Percentiles rank a stretch among this genome's conserved stretches.
Evolutionary conservation across 23 red algal species (phyloP).

Genomic region (Gracilaria domingensis): DNA sequence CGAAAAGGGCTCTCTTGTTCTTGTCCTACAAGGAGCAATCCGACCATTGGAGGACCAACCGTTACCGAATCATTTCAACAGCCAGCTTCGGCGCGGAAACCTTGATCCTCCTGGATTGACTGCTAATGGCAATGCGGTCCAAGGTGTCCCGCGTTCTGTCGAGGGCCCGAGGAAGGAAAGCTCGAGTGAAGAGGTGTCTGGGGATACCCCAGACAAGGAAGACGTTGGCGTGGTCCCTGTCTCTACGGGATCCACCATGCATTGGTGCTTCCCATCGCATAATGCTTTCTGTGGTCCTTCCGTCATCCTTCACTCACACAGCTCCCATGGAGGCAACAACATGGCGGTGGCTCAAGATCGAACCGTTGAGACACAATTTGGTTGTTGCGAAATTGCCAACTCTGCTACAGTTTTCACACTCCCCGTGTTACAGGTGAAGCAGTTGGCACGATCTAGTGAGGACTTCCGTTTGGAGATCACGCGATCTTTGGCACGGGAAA

Average conservation of each 20-base stretch:
- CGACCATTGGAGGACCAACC: conserved; percentile 49
- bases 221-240: neutral
- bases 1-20: conserved; percentile 52
- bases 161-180: conserved; percentile 22
- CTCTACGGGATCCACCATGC: conserved; percentile 44
- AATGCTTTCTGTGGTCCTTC: conserved; percentile 66
- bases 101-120: neutral
- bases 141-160: neutral
- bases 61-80: conserved; percentile 26
- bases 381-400: conserved; percentile 48
- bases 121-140: neutral
- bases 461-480: conserved; percentile 71
- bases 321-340: neutral
- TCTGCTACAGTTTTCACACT: conserved; percentile 69
- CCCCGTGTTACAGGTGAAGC: conserved; percentile 46
- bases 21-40: conserved; percentile 56
- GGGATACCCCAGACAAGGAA: conserved; percentile 24
- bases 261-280: conserved; percentile 74
- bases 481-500: conserved; percentile 57
- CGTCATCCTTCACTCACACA: conserved; percentile 49
- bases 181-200: conserved; percentile 41
- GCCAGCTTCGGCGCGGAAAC: neutral
- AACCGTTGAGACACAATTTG: conserved; percentile 58
- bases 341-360: conserved; percentile 48
- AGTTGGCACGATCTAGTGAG: conserved; percentile 37